Percentiles rank a stretch among this genome's conserved stretches.
These are phyloP conservation scores for Fusarium xylarioides DNA, from an alignment of 2,329 filamentous ascomycete species.

Conservation along the genomic window DNA sequence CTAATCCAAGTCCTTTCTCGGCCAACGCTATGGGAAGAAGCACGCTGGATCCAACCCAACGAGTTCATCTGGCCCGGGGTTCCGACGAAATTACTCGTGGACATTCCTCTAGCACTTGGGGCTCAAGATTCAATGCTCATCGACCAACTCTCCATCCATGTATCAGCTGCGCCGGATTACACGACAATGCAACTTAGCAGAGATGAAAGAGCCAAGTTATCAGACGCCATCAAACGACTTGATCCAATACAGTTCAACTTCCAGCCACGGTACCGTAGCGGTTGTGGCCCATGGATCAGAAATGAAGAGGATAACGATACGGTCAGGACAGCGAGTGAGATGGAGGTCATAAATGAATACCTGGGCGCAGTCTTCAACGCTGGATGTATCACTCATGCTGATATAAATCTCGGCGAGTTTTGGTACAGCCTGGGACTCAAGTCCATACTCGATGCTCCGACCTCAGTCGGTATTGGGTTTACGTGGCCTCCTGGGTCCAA, in stretches of 20 bases:
- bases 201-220: rapidly evolving
- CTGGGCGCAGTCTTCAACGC: background rate
- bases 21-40: background rate
- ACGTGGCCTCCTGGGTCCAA: rapidly evolving
- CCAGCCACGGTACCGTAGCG: background rate
- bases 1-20: background rate
- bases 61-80: background rate
- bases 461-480: background rate
- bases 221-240: background rate
- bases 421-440: background rate
- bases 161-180: background rate
- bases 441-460: background rate
- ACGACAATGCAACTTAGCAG: rapidly evolving
- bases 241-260: background rate
- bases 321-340: background rate
- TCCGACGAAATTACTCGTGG: background rate
- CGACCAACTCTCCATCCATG: background rate
- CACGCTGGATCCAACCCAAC: background rate
- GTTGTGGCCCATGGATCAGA: background rate
- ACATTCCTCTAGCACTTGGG: background rate
- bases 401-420: background rate
- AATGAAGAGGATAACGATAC: background rate
- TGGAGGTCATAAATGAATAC: background rate
- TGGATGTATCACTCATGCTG: background rate
- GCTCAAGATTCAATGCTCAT: background rate